A percentile compares a stretch with the other conserved stretches of the same genome.
Conservation (phyloP, 306 rosid genomes). For the Vachellia pachyceras region DNA sequence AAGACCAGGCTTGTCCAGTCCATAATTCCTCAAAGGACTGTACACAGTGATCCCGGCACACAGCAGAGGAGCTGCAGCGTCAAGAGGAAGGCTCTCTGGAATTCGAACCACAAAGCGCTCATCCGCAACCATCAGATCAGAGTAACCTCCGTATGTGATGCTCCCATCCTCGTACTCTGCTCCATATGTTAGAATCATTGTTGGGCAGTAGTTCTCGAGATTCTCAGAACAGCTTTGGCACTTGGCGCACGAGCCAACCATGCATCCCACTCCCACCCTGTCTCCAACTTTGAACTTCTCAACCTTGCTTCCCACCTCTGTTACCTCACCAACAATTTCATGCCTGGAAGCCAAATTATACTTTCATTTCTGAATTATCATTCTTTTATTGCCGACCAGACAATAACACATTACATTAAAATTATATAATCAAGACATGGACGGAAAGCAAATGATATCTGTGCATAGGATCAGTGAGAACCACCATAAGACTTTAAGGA, state of each 20-base stretch:
- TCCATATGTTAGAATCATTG: conserved; percentile 11
- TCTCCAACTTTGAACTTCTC: conserved; percentile 40
- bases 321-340: conserved; percentile 18
- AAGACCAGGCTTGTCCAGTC: conserved; percentile 37
- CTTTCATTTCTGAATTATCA: too few relatives aligned
- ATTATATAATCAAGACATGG: background rate
- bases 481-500: too few relatives aligned
- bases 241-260: conserved; percentile 36
- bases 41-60: conserved; percentile 44
- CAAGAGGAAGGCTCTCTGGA: background rate
- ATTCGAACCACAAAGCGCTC: background rate
- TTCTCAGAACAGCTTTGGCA: conserved; percentile 30
- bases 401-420: background rate
- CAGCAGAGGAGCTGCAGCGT: background rate
- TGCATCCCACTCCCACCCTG: conserved; percentile 41
- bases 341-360: conserved; percentile 18
- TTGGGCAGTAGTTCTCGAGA: conserved; percentile 39
- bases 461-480: background rate
- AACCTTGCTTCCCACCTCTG: conserved; percentile 36
- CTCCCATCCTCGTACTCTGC: background rate
- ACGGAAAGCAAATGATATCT: background rate
- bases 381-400: too few relatives aligned
- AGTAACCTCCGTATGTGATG: background rate
- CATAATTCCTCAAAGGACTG: conserved; percentile 45
- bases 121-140: background rate